Conservation (phyloP, 2,329 filamentous ascomycete species). For the Chrysoporthe deuterocubensis region DNA sequence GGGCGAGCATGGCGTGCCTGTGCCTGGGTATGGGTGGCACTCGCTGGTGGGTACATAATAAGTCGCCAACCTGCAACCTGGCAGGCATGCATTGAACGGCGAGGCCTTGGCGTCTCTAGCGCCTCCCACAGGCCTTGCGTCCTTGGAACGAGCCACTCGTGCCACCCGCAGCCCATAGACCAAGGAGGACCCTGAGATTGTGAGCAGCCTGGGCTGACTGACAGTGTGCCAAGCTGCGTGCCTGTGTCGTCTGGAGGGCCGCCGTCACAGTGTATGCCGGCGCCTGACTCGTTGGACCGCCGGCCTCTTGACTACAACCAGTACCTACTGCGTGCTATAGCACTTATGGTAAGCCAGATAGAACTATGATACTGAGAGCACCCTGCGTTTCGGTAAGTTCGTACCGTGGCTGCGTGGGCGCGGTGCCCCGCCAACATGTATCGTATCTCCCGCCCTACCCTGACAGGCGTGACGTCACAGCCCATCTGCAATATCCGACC, state of each 20-base stretch:
- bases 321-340: background rate
- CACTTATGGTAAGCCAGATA: no score
- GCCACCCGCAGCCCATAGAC: no score
- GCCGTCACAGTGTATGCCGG: background rate
- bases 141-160: background rate
- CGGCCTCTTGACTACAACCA: no score
- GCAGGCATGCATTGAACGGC: background rate
- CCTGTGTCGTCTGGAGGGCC: background rate
- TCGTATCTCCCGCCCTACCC: background rate
- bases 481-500: background rate
- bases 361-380: no score
- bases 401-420: no score
- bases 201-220: no score
- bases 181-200: no score
- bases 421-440: background rate
- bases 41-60: no score
- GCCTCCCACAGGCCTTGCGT: background rate
- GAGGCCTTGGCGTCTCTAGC: slow-evolving; percentile 4
- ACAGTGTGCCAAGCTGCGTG: no score
- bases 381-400: no score
- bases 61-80: background rate
- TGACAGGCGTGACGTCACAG: background rate
- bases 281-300: background rate
- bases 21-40: no score
- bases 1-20: no score